phyloP scores from a whole-genome alignment of 352 stramenopile species.

The Thalassiosira hispida region DNA sequence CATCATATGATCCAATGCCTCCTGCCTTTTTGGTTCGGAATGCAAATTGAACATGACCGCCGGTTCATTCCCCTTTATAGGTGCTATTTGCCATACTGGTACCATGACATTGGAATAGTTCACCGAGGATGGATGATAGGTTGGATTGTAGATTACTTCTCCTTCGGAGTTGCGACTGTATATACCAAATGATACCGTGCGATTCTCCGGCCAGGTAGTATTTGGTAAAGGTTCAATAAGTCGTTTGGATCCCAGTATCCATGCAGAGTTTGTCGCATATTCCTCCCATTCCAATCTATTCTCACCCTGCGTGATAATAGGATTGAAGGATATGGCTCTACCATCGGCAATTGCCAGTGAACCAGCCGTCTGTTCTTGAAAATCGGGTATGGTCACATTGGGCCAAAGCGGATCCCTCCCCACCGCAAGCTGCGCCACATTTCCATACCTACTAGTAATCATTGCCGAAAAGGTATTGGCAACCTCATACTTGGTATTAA shows the following conservation, averaged over 20 bases:
- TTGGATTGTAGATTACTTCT: constrained; percentile 43
- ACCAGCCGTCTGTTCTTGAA: constrained; percentile 40
- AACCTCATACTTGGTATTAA: constrained; percentile 35
- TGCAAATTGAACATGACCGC: constrained; percentile 66
- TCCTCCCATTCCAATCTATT: constrained; percentile 54
- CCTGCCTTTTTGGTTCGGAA: constrained; percentile 35
- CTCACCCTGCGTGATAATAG: constrained; percentile 54
- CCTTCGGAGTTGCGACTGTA: constrained; percentile 32
- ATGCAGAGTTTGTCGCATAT: constrained; percentile 32
- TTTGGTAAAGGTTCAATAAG: constrained; percentile 29
- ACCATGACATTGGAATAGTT: constrained; percentile 43
- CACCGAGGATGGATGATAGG: not conserved
- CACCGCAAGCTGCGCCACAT: constrained; percentile 2
- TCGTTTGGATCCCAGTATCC: constrained; percentile 14
- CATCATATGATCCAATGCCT: constrained; percentile 57
- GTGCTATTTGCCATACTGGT: constrained; percentile 61
- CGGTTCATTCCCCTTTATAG: constrained; percentile 43
- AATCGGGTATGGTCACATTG: constrained; percentile 60
- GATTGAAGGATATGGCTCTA: constrained; percentile 54
- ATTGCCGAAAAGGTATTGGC: constrained; percentile 47
- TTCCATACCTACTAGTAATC: constrained; percentile 42
- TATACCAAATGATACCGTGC: constrained; percentile 56
- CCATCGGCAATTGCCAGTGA: constrained; percentile 29
- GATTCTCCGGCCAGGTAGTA: constrained; percentile 42
- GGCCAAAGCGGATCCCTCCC: constrained; percentile 34